phyloP scores from a whole-genome alignment of 768 basidiomycete species.

The Saitozyma podzolica region DNA sequence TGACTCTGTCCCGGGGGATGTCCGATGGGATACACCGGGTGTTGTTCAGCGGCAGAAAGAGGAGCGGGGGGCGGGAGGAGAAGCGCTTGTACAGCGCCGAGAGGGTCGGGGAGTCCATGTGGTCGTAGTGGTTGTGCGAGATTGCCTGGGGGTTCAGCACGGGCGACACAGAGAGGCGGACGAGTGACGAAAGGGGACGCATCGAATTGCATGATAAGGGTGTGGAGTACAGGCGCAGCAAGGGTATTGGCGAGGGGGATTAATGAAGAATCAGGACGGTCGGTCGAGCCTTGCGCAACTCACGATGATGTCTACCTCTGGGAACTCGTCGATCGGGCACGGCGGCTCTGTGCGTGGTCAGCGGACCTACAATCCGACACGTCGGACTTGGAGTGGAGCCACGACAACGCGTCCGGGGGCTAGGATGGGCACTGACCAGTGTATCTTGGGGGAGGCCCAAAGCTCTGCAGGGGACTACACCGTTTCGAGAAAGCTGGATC shows the following conservation, averaged over 20 bases:
- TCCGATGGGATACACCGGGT: conserved; percentile 53
- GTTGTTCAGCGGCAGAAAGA: conserved; percentile 66
- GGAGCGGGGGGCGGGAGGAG: conserved; percentile 60
- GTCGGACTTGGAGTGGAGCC: too few relatives aligned
- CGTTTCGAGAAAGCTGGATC: conserved; percentile 51
- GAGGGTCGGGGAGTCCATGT: conserved; percentile 36
- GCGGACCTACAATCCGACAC: background rate
- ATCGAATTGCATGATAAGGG: too few relatives aligned
- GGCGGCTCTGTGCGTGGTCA: conserved; percentile 51
- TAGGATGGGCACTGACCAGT: conserved; percentile 18
- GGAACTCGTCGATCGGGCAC: conserved; percentile 61
- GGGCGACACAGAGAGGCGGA: background rate
- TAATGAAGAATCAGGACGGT: too few relatives aligned
- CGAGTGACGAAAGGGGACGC: background rate
- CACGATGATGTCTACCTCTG: conserved; percentile 64
- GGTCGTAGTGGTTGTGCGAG: conserved; percentile 58
- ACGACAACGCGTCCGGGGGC: background rate
- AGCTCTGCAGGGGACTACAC: conserved; percentile 43
- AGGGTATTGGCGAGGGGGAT: background rate
- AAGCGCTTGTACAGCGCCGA: conserved; percentile 42
- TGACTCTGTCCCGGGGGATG: conserved; percentile 55
- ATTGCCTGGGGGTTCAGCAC: conserved; percentile 52
- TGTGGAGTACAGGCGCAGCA: too few relatives aligned
- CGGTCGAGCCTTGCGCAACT: conserved; percentile 16
- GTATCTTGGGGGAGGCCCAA: conserved; percentile 23